Evolutionary conservation across 495 filamentous ascomycete species (phyloP).

Genomic region (Tuber calosporum): DNA sequence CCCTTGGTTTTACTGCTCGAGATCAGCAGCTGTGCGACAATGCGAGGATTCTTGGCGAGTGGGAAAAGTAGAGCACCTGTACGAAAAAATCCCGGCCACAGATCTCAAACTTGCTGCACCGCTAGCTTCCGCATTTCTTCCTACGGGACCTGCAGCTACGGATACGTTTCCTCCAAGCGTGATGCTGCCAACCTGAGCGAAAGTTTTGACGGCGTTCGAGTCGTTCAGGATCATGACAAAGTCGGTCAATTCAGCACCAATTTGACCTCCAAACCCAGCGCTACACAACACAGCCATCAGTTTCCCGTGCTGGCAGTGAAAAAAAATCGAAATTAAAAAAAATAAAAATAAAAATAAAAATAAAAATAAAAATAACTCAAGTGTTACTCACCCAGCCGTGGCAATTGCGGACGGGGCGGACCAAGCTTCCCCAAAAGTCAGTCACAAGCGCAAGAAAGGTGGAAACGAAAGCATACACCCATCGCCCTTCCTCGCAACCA

Average conservation of each 20-base stretch:
- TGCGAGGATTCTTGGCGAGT: conserved; percentile 1
- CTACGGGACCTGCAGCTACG: conserved; percentile 86
- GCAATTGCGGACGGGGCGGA: conserved; percentile 88
- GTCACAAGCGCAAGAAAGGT: background rate
- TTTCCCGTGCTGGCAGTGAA: background rate
- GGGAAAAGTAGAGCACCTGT: conserved; percentile 44
- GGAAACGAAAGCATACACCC: conserved; percentile 46
- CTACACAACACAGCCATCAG: conserved; percentile 20
- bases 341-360: too few relatives aligned
- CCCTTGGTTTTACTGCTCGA: conserved; percentile 81
- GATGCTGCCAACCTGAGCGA: conserved; percentile 78
- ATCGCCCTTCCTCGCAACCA: conserved; percentile 86
- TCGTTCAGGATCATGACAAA: conserved; percentile 99
- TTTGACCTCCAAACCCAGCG: conserved; percentile 91
- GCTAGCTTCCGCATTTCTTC: conserved; percentile 91
- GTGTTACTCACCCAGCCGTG: conserved; percentile 57
- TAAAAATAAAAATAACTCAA: background rate
- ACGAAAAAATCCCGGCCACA: conserved; percentile 88
- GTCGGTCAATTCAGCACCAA: conserved; percentile 94
- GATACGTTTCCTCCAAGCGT: conserved; percentile 95
- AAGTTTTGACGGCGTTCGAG: conserved; percentile 79
- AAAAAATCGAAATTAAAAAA: too few relatives aligned
- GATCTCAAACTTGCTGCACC: conserved; percentile 86
- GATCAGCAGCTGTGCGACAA: conserved; percentile 15
- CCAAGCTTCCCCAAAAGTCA: conserved; percentile 52